Percentiles rank a stretch among this genome's conserved stretches.
These are phyloP conservation scores for Cutaneotrichosporon sp. DNA, from an alignment of 1,284 basidiomycete species.

Conservation along the genomic window DNA sequence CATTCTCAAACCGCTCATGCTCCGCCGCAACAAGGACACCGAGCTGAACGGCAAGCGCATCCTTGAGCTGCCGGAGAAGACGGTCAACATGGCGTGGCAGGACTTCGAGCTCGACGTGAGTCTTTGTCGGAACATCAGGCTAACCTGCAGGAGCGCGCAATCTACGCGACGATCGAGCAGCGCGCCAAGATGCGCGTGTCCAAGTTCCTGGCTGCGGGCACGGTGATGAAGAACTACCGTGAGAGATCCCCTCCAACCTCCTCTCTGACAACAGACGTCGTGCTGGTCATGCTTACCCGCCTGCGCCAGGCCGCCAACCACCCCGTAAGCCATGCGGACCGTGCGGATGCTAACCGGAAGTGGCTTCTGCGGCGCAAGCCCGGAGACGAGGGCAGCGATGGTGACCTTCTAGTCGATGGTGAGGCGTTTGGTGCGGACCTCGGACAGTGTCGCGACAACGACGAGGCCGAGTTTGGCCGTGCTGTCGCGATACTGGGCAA, in stretches of 20 bases:
- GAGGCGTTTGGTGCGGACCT: constrained; percentile 33
- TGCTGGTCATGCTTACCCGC: constrained; percentile 47
- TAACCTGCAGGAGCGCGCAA: constrained; percentile 38
- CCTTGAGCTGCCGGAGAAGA: constrained; percentile 46
- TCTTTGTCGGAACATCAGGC: background rate
- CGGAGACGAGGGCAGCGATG: constrained; percentile 25
- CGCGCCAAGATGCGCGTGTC: constrained; percentile 48
- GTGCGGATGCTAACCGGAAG: background rate
- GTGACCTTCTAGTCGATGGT: constrained; percentile 43
- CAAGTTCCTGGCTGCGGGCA: constrained; percentile 47
- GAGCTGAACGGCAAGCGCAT: constrained; percentile 47
- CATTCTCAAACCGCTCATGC: constrained; percentile 38
- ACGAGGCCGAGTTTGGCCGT: constrained; percentile 35
- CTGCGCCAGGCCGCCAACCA: constrained; percentile 44
- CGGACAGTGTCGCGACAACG: constrained; percentile 22
- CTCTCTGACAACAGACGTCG: too few relatives aligned
- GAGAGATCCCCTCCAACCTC: too few relatives aligned
- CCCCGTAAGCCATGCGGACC: constrained; percentile 19
- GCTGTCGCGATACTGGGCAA: constrained; percentile 31
- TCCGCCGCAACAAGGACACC: constrained; percentile 50
- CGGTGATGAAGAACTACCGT: constrained; percentile 52
- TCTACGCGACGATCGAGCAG: constrained; percentile 49
- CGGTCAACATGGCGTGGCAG: constrained; percentile 36
- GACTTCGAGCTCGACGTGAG: constrained; percentile 40
- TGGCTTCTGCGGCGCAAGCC: constrained; percentile 44